Base-by-base conservation (phyloP, 805 yeast genomes). In the Yamadazyma kitorensis region DNA sequence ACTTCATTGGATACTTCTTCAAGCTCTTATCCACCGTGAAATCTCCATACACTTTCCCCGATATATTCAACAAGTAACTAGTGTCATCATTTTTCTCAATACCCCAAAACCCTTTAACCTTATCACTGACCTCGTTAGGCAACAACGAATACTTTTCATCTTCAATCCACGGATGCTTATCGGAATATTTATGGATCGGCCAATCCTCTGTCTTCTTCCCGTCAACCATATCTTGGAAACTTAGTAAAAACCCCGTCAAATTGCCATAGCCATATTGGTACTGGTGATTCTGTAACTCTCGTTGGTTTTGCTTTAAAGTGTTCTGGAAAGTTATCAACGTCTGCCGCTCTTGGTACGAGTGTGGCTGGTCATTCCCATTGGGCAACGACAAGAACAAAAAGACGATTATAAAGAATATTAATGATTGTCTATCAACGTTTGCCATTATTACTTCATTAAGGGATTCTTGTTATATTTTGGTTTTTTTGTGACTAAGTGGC, bases 161-260 rank as follows among this genome's bases (percentile, higher is more conserved):
- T 40, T 76, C 79, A 6, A 17, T 19, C 64, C 65, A 67, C 2
- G 66, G 68, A 16, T 48, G 30, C 59, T 78, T 75, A 3, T 66
- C 56, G 5, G 58, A 47, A 33, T 40, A 64, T 2, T 61, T 27
- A 36, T 78, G 76, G 17, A 80, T 54, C 0, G 89, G 89, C 73
- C 80, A 81, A 0, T 76, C 68, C 40, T 71, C 68, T 1, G 57
- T 62, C 17, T 65, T 64, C 31, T 68, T 57, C 9, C 73, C 72
- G 4, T 61, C 53, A 2, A 70, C 14, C 11, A 66, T 70, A 55
- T 82, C 94, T 7, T 68, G 62, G 46, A 84, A 86, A 19, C 86
- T 76, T 21, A 81, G 56, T 47, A 68, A 70, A 38, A 81, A 75
- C 3, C 96, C 96, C 0, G 93, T 82, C 11, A 86, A 54, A 47